Conservation (phyloP, 257 asterid genomes). For the Salvia miltiorrhiza region DNA sequence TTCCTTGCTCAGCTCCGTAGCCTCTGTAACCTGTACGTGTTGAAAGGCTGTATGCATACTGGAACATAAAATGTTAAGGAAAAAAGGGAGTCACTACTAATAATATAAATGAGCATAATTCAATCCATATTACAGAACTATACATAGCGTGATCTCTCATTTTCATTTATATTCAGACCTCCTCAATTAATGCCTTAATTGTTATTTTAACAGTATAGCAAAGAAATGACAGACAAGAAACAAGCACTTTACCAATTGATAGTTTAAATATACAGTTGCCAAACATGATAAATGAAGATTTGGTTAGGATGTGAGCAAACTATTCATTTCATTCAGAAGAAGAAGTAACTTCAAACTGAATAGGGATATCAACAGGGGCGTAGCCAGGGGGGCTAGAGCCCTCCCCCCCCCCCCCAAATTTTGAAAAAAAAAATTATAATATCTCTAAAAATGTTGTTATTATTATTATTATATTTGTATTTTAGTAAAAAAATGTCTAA, state of each 20-base stretch:
- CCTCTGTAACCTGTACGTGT: constrained; percentile 76
- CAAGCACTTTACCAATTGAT: neutral
- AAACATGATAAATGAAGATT: neutral
- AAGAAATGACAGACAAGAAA: neutral
- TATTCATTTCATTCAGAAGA: neutral
- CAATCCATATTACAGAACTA: neutral
- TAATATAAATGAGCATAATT: neutral
- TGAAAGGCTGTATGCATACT: constrained; percentile 72
- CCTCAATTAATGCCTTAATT: neutral
- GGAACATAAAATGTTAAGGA: constrained; percentile 16
- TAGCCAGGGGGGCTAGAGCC: too few relatives aligned
- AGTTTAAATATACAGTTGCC: neutral
- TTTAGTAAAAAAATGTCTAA: too few relatives aligned
- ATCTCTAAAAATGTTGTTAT: too few relatives aligned
- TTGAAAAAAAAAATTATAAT: too few relatives aligned
- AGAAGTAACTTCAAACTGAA: too few relatives aligned
- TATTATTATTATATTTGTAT: too few relatives aligned
- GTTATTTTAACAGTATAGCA: neutral
- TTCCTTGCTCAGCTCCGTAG: constrained; percentile 83
- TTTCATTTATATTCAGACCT: neutral
- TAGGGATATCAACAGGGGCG: too few relatives aligned
- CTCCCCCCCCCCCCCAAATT: too few relatives aligned
- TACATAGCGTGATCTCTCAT: neutral
- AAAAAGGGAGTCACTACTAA: neutral
- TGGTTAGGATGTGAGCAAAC: neutral